These are phyloP conservation scores for Metroxylon sagu DNA, from an alignment of 176 grass and related monocot genomes.

Conservation along the genomic window DNA sequence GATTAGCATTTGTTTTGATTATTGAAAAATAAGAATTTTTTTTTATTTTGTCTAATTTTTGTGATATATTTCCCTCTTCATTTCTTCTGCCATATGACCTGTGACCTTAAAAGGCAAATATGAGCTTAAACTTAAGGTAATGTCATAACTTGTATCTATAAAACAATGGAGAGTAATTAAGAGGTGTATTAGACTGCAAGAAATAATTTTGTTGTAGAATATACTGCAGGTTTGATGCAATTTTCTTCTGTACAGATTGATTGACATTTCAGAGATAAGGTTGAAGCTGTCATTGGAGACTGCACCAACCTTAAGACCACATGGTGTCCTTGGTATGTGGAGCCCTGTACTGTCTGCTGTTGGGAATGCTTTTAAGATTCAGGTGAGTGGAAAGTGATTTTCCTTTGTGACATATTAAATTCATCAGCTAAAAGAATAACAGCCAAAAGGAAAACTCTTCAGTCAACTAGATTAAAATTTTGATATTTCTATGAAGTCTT, in stretches of 20 bases:
- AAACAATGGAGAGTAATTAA: no score
- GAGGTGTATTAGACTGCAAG: no score
- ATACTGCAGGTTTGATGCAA: not conserved
- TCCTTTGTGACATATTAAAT: not conserved
- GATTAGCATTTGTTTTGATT: no score
- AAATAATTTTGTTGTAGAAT: no score
- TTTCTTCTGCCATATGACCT: no score
- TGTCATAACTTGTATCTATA: no score
- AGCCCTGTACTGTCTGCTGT: slow-evolving; percentile 89
- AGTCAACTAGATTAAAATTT: not conserved
- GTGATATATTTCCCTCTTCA: no score
- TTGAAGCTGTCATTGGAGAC: slow-evolving; percentile 95
- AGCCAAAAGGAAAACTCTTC: not conserved
- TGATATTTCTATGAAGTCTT: no score
- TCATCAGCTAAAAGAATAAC: not conserved
- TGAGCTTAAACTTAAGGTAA: no score
- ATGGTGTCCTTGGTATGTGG: slow-evolving; percentile 90
- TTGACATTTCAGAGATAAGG: slow-evolving; percentile 92
- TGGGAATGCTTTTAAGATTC: slow-evolving; percentile 96
- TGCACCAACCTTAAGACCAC: slow-evolving; percentile 83
- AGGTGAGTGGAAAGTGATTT: slow-evolving; percentile 26
- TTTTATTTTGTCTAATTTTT: no score
- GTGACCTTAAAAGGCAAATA: no score
- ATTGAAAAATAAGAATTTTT: no score
- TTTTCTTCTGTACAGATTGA: slow-evolving; percentile 56